Percentiles rank a stretch among this genome's conserved stretches.
Conservation (phyloP, 2,329 filamentous ascomycete species). For the Aspergillus udagawae region DNA sequence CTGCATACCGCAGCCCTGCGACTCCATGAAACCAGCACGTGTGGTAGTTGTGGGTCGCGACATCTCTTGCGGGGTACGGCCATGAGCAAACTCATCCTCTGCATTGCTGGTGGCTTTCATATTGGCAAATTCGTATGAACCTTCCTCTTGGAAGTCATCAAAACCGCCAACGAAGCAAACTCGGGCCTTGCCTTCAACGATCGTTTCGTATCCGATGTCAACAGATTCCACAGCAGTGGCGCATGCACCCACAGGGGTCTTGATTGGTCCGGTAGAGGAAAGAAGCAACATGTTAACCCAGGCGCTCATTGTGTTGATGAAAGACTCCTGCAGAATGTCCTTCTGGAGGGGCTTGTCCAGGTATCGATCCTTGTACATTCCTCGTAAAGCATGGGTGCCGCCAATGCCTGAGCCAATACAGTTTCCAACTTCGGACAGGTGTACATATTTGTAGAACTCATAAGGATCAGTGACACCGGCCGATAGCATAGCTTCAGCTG, state of each 20-base stretch:
- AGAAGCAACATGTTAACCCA: conserved; percentile 99
- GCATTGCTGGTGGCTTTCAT: conserved; percentile 99
- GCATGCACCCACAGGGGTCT: conserved; percentile 96
- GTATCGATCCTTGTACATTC: conserved; percentile 98
- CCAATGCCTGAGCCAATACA: conserved; percentile 98
- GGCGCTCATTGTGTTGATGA: conserved; percentile 99
- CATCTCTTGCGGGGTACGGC: conserved; percentile 95
- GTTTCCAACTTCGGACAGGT: conserved; percentile 96
- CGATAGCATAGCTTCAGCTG: conserved; percentile 83
- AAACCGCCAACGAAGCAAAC: conserved; percentile 98
- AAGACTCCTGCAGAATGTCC: conserved; percentile 97
- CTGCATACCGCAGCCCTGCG: conserved; percentile 96
- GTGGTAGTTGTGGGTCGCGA: conserved; percentile 96
- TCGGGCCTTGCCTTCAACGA: conserved; percentile 95
- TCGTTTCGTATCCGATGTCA: conserved; percentile 97
- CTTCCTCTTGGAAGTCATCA: conserved; percentile 98
- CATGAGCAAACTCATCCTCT: conserved; percentile 86
- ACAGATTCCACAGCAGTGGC: conserved; percentile 96
- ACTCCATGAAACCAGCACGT: conserved; percentile 98
- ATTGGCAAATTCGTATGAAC: conserved; percentile 99
- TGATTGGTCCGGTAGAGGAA: conserved; percentile 96
- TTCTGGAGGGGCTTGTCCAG: conserved; percentile 97
- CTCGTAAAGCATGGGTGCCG: conserved; percentile 83
- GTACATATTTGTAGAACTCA: conserved; percentile 99
- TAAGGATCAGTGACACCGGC: conserved; percentile 98